Evolutionary conservation across 768 basidiomycete species (phyloP).

Genomic region (Pulveroboletus sp.): DNA sequence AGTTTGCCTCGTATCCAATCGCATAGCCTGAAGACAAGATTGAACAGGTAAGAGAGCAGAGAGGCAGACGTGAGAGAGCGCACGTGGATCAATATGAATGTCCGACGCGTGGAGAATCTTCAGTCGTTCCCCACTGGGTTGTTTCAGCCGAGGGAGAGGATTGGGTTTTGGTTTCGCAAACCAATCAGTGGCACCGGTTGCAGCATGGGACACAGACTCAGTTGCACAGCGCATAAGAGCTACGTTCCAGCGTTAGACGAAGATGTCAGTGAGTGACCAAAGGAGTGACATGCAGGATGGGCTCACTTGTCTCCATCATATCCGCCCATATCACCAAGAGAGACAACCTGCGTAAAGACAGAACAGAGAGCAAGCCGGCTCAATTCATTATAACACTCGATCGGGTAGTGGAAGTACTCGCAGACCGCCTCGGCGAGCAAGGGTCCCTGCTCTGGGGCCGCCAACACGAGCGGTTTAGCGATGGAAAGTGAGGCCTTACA

Average conservation of each 20-base stretch:
- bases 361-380: constrained; percentile 37
- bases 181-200: constrained; percentile 42
- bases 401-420: constrained; percentile 39
- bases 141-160: constrained; percentile 38
- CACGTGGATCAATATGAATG: constrained; percentile 49
- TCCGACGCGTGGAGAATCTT: constrained; percentile 50
- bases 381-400: constrained; percentile 32
- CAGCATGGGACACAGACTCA: constrained; percentile 36
- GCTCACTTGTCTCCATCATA: constrained; percentile 48
- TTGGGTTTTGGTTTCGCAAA: constrained; percentile 51
- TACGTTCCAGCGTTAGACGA: not conserved
- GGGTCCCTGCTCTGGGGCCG: constrained; percentile 41
- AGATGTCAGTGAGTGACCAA: not conserved
- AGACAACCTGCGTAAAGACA: constrained; percentile 45
- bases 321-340: constrained; percentile 44
- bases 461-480: constrained; percentile 41
- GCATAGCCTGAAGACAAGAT: constrained; percentile 46
- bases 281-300: not conserved
- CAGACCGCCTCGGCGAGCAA: constrained; percentile 39
- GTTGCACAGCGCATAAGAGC: constrained; percentile 37
- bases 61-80: constrained; percentile 9
- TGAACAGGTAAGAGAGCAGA: not conserved
- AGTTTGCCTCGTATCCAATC: constrained; percentile 66
- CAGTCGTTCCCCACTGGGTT: constrained; percentile 41
- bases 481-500: constrained; percentile 40